Evolutionary conservation across 2,329 filamentous ascomycete genomes (phyloP).

Genomic region (Stylonectria norvegica): DNA sequence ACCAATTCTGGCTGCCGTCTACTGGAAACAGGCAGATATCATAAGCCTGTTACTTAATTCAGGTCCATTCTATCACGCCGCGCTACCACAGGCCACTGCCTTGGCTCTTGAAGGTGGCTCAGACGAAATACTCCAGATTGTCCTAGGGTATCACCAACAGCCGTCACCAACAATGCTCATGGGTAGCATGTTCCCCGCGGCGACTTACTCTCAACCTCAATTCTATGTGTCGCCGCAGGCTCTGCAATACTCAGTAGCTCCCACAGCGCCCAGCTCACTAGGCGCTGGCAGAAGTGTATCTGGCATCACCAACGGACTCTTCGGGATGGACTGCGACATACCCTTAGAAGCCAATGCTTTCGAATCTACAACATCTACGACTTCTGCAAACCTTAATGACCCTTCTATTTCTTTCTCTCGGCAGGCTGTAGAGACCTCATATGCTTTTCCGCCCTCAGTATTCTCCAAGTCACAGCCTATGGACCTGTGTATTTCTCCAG

Average conservation of each 20-base stretch:
- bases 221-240: constrained; percentile 6
- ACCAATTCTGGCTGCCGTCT: constrained; percentile 27
- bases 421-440: background rate
- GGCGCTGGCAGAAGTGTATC: constrained; percentile 10
- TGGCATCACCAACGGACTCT: constrained; percentile 15
- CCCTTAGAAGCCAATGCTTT: constrained; percentile 1
- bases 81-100: constrained; percentile 19
- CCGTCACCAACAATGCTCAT: constrained; percentile 7
- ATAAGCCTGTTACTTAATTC: constrained; percentile 20
- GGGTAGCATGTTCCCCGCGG: constrained; percentile 9
- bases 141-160: constrained; percentile 8
- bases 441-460: too few species aligned
- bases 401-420: background rate
- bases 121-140: constrained; percentile 15
- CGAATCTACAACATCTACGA: background rate
- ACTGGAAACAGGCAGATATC: constrained; percentile 25
- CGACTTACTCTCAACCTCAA: constrained; percentile 3
- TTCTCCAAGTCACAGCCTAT: too few species aligned
- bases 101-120: constrained; percentile 19
- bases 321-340: background rate
- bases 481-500: too few species aligned
- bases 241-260: background rate
- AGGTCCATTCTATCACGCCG: constrained; percentile 15
- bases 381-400: constrained; percentile 1
- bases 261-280: background rate